These are phyloP conservation scores for Suhomyces sp. DNA, from an alignment of 805 yeast species.

Conservation along the genomic window DNA sequence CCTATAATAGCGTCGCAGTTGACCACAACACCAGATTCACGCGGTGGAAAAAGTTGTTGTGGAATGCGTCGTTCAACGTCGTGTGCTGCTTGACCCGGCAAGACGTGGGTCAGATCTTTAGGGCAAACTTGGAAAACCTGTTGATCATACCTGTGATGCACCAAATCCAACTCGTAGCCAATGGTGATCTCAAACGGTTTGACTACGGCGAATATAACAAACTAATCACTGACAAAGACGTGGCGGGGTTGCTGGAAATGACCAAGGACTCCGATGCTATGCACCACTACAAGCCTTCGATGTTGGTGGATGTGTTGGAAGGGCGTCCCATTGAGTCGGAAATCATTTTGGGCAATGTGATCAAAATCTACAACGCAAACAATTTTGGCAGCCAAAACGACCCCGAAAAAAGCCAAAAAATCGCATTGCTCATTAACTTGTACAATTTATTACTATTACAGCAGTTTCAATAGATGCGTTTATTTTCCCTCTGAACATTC, in stretches of 20 bases:
- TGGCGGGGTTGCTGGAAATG: constrained; percentile 11
- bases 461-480: neutral
- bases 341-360: constrained; percentile 60
- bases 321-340: constrained; percentile 71
- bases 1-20: constrained; percentile 37
- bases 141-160: constrained; percentile 18
- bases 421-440: constrained; percentile 12
- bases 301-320: constrained; percentile 65
- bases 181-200: constrained; percentile 11
- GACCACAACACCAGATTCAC: constrained; percentile 47
- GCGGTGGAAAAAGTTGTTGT: constrained; percentile 67
- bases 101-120: constrained; percentile 54
- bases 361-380: constrained; percentile 1
- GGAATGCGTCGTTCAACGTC: constrained; percentile 67
- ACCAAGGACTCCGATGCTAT: constrained; percentile 45
- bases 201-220: constrained; percentile 9
- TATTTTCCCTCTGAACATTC: neutral
- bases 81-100: constrained; percentile 55
- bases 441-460: constrained; percentile 7
- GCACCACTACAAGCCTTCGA: constrained; percentile 63
- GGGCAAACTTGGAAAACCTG: constrained; percentile 12
- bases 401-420: constrained; percentile 6
- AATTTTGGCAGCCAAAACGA: constrained; percentile 2
- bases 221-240: constrained; percentile 3
- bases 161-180: constrained; percentile 18